phyloP scores from a whole-genome alignment of 768 basidiomycete genomes.

The Phlegmacium glaucopus region DNA sequence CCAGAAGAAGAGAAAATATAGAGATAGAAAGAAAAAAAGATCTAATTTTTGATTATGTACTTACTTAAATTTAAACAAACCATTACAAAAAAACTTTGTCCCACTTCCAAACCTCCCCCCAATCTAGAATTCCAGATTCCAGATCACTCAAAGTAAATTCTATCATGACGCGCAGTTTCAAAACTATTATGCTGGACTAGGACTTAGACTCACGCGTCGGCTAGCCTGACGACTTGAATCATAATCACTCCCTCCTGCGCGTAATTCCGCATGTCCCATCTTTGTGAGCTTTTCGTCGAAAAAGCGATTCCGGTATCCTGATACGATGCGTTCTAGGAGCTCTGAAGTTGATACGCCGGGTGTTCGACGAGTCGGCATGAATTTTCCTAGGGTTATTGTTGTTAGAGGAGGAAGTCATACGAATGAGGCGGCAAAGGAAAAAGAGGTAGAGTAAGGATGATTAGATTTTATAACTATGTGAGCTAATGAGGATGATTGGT shows the following conservation, averaged over 20 bases:
- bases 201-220: constrained; percentile 29
- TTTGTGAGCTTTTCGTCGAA: constrained; percentile 89
- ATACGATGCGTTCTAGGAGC: constrained; percentile 87
- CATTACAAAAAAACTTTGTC: too few species aligned
- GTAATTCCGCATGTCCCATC: constrained; percentile 77
- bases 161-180: too few species aligned
- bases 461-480: too few species aligned
- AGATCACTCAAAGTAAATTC: too few species aligned
- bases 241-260: constrained; percentile 59
- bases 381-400: constrained; percentile 59
- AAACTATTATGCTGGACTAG: constrained; percentile 17
- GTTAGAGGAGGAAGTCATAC: too few species aligned
- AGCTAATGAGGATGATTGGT: background rate
- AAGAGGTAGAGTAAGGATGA: background rate
- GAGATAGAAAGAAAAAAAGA: too few species aligned
- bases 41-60: too few species aligned
- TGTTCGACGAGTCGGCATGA: constrained; percentile 92
- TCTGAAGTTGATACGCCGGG: constrained; percentile 94
- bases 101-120: too few species aligned
- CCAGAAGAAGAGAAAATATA: too few species aligned
- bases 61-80: too few species aligned
- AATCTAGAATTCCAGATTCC: too few species aligned
- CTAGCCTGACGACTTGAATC: constrained; percentile 35
- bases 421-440: background rate
- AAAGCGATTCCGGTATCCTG: constrained; percentile 76